Evolutionary conservation across 2,329 filamentous ascomycete genomes (phyloP).

Genomic region (Paraphoma chrysanthemicola): DNA sequence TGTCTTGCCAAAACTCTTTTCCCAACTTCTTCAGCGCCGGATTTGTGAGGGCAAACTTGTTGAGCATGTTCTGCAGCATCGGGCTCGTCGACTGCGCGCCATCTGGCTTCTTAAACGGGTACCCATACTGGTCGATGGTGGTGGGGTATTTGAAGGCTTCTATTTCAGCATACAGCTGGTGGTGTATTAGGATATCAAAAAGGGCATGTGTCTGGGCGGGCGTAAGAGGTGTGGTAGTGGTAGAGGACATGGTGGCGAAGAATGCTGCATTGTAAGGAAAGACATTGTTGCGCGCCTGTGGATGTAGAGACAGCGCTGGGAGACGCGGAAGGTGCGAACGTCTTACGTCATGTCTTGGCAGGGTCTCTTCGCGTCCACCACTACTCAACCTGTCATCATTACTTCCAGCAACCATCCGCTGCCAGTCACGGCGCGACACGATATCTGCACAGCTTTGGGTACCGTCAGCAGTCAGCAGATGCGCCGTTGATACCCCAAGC

Average conservation of each 20-base stretch:
- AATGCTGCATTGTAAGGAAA: constrained; percentile 4
- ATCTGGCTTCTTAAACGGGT: constrained; percentile 65
- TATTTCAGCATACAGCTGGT: constrained; percentile 69
- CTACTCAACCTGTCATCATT: background rate
- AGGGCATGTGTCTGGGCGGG: constrained; percentile 58
- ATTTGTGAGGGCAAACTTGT: constrained; percentile 68
- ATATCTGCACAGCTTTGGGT: background rate
- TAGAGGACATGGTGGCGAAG: constrained; percentile 19
- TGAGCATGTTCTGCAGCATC: constrained; percentile 72
- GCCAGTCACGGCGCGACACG: background rate
- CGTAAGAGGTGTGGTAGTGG: constrained; percentile 42
- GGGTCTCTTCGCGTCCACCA: background rate
- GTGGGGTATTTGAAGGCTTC: constrained; percentile 71
- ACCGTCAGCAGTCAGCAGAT: too few relatives aligned
- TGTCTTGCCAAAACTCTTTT: constrained; percentile 52
- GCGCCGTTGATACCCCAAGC: too few relatives aligned
- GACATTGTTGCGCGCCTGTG: constrained; percentile 1
- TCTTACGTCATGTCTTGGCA: background rate
- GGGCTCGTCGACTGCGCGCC: constrained; percentile 63
- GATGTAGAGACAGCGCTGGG: constrained; percentile 1
- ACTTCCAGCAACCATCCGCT: background rate
- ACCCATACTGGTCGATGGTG: constrained; percentile 72
- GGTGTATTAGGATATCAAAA: constrained; percentile 62
- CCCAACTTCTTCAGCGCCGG: constrained; percentile 71
- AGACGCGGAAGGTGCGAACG: constrained; percentile 3